phyloP scores from a whole-genome alignment of 139 green algal species.

The Haematococcus lacustris region DNA sequence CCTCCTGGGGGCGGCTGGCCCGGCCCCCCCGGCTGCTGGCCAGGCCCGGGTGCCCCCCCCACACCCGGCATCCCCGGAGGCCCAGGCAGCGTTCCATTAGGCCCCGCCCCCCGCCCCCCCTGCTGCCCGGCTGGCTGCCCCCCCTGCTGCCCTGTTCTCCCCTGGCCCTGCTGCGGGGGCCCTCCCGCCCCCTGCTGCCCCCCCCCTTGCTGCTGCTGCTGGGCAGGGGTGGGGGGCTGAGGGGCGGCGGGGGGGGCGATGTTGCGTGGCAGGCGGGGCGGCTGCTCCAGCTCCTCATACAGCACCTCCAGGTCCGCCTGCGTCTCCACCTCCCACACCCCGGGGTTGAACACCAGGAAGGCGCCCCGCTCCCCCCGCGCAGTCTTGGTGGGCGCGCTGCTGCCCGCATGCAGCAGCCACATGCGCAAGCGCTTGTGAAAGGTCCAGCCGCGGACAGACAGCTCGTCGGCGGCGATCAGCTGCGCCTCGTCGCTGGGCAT shows the following conservation, averaged over 20 bases:
- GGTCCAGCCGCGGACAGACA: conserved; percentile 79
- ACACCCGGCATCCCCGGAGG: too few relatives aligned
- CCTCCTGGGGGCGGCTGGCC: too few relatives aligned
- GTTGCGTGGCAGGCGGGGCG: conserved; percentile 40
- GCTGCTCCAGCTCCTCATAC: conserved; percentile 61
- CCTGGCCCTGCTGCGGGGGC: too few relatives aligned
- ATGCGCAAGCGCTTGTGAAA: conserved; percentile 75
- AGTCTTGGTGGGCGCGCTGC: conserved; percentile 73
- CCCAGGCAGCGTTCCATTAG: too few relatives aligned
- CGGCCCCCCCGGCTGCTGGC: too few relatives aligned
- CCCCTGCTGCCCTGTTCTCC: too few relatives aligned
- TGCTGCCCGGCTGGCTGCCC: too few relatives aligned
- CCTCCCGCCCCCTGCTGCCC: too few relatives aligned
- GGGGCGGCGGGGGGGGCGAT: too few relatives aligned
- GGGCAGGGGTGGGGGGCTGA: too few relatives aligned
- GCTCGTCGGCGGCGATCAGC: conserved; percentile 90
- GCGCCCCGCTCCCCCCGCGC: conserved; percentile 75
- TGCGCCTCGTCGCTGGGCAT: conserved; percentile 76
- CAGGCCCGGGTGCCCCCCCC: too few relatives aligned
- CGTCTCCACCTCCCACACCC: conserved; percentile 75
- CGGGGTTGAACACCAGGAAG: conserved; percentile 89
- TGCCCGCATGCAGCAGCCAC: conserved; percentile 79
- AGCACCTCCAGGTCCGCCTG: conserved; percentile 38
- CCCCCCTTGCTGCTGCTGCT: conserved; percentile 1
- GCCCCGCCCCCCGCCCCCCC: too few relatives aligned